These are phyloP conservation scores for Rhizopogon salebrosus DNA, from an alignment of 768 basidiomycete genomes.

Conservation along the genomic window DNA sequence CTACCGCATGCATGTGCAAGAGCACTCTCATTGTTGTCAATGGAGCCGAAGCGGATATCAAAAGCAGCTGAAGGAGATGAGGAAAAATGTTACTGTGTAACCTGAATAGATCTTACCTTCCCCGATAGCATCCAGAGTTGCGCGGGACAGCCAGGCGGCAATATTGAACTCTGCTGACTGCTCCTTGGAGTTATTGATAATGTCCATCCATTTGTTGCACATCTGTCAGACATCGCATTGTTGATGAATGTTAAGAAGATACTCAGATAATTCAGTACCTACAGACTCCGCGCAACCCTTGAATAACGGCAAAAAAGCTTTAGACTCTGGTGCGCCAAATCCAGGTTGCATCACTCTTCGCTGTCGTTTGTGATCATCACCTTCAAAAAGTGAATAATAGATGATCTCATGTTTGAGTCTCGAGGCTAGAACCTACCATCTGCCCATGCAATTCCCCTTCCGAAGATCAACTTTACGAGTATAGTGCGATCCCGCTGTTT, in stretches of 20 bases:
- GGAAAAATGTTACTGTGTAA: not conserved
- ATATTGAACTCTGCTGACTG: constrained; percentile 19
- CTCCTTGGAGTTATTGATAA: constrained; percentile 3
- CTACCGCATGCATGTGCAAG: constrained; percentile 5
- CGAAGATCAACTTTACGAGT: constrained; percentile 13
- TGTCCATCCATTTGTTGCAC: constrained; percentile 19
- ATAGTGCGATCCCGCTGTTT: constrained; percentile 29
- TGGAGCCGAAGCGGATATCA: constrained; percentile 42
- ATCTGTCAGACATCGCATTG: constrained; percentile 11
- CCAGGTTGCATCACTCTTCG: constrained; percentile 51
- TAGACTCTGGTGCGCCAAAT: constrained; percentile 48
- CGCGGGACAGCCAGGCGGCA: constrained; percentile 31
- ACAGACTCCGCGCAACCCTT: constrained; percentile 28
- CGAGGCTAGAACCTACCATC: constrained; percentile 29
- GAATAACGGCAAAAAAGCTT: constrained; percentile 47
- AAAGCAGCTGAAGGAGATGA: constrained; percentile 35
- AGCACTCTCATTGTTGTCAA: constrained; percentile 15
- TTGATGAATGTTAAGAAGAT: not conserved
- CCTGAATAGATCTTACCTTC: constrained; percentile 27
- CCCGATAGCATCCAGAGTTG: constrained; percentile 47
- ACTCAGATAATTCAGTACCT: not conserved
- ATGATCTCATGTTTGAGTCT: not conserved
- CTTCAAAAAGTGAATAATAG: constrained; percentile 4
- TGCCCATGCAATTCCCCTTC: constrained; percentile 36
- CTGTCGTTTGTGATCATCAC: constrained; percentile 47